Evolutionary conservation across 345 rosid species (phyloP), one percentile per base, ranked within the genome.

Genomic region (Noccaea caerulescens): DNA sequence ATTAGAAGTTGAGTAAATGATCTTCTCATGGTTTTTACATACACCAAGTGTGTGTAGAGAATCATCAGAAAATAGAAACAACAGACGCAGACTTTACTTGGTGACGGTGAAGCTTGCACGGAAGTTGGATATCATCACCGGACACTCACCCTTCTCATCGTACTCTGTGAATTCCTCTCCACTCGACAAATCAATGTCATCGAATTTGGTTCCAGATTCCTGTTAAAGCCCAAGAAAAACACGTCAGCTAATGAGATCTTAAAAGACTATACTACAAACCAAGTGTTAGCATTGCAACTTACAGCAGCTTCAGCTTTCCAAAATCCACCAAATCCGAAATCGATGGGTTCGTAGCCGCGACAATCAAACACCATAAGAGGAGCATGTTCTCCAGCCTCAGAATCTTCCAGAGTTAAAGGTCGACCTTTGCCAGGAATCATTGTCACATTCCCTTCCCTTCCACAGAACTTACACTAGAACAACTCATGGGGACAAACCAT

Each of bases 301-400:
- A 90, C 97, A 76, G 97, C 87, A 76, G 97, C 87, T 76, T 82
- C 85, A 69, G 85, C 89, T 71, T 80, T 87, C 98, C 98, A 93
- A 30, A 76, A 85, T 62, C 60, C 84, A 70, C 75, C 78, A 72
- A 93, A 88, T 10, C 85, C 66, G 55, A 82, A 90, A 80, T 71
- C 96, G 14, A 77, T 79, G 43, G 93, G 97, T 72, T 93, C 98
- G 58, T 79, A 90, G 42, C 97, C 97, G 32, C 97, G 82, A 73
- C 86, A 93, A 42, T 93, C 94, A 56, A 93, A 88, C 43, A 83
- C 73, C 98, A 93, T 93, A 81, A 93, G 32, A 16, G 93, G 96
- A 42, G 83, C 82, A 80, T 62, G 86, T n/a, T 72, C 77, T 62
- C 93, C 96, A 12, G 76, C 75, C 61, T 93, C 85, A 34, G 86